phyloP scores from a whole-genome alignment of 2,329 filamentous ascomycete genomes.

The Neoscytalidium dimidiatum region DNA sequence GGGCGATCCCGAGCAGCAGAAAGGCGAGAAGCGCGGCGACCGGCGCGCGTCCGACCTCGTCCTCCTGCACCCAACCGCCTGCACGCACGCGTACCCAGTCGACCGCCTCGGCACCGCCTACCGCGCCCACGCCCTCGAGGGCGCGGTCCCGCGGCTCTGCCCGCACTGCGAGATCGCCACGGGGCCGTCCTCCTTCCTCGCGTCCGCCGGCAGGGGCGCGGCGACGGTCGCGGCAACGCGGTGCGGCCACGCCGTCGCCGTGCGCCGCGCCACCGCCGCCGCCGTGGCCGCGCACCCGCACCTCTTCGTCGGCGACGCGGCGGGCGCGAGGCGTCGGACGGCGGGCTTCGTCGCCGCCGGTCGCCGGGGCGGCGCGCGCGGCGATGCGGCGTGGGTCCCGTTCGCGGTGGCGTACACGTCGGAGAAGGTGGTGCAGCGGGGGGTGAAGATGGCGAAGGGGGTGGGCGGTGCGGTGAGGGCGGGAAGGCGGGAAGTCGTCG shows the following conservation, averaged over 20 bases:
- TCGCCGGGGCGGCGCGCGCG: too few species aligned
- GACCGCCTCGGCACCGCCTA: not conserved
- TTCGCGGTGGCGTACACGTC: too few species aligned
- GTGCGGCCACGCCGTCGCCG: not conserved
- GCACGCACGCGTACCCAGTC: not conserved
- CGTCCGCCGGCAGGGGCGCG: not conserved
- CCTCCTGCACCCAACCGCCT: not conserved
- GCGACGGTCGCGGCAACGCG: not conserved
- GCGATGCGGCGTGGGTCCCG: too few species aligned
- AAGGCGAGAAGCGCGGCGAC: not conserved
- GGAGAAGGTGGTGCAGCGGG: too few species aligned
- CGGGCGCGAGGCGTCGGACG: too few species aligned
- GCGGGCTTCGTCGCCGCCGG: too few species aligned
- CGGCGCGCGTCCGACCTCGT: not conserved
- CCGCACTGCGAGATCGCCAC: constrained; percentile 2
- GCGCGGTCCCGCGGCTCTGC: not conserved
- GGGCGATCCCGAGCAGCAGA: not conserved
- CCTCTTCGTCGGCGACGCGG: not conserved
- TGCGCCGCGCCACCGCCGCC: not conserved
- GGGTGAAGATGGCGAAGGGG: not conserved
- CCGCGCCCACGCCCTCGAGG: not conserved
- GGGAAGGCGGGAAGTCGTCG: too few species aligned
- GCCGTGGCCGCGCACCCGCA: not conserved
- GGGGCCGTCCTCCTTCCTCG: not conserved
- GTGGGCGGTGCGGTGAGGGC: not conserved